A percentile compares a stretch with the other conserved stretches of the same genome.
phyloP scores from a whole-genome alignment of 1,139 yeast species.

The Sugiyamaella xylanicola region DNA sequence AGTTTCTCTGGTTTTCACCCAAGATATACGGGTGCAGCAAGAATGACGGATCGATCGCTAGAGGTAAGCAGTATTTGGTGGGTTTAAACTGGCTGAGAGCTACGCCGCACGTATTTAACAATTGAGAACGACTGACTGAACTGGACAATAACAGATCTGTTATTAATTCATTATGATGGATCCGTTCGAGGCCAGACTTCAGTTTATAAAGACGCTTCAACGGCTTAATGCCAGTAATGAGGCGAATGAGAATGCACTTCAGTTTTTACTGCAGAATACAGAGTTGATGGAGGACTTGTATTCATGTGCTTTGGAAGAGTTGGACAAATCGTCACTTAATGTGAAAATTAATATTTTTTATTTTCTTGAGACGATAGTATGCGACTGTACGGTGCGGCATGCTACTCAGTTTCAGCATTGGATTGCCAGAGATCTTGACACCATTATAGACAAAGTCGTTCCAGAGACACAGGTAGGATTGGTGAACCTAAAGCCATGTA shows the following conservation, averaged over 20 bases:
- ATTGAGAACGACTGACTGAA: too few relatives aligned
- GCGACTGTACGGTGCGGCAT: conserved; percentile 42
- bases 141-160: too few relatives aligned
- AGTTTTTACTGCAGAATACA: conserved; percentile 57
- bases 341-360: conserved; percentile 67
- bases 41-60: too few relatives aligned
- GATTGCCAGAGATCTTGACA: conserved; percentile 52
- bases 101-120: not conserved
- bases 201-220: conserved; percentile 63
- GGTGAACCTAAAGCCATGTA: conserved; percentile 51
- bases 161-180: conserved; percentile 54
- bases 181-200: conserved; percentile 74
- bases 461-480: conserved; percentile 49
- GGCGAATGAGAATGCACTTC: conserved; percentile 57
- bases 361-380: conserved; percentile 60
- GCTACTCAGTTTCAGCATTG: conserved; percentile 15
- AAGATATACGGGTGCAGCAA: too few relatives aligned
- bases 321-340: conserved; percentile 53
- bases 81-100: not conserved
- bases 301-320: conserved; percentile 67
- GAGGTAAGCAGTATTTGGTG: too few relatives aligned
- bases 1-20: too few relatives aligned
- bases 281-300: conserved; percentile 73
- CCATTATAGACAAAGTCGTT: conserved; percentile 55
- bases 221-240: conserved; percentile 64